Evolutionary conservation across 257 asterid genomes (phyloP).

Genomic region (Rehmannia glutinosa): DNA sequence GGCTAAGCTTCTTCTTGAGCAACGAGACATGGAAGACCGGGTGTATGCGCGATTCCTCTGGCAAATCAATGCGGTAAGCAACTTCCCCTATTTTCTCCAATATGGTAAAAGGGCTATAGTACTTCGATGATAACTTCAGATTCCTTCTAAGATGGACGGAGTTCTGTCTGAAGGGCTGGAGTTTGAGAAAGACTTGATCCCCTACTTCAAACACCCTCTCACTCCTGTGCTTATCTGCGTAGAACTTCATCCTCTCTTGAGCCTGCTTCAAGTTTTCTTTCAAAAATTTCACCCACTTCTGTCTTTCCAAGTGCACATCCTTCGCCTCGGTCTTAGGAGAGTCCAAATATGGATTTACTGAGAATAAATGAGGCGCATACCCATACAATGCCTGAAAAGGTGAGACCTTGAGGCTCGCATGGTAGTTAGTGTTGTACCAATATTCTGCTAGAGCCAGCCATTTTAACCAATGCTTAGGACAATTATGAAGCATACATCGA

Average conservation of each 20-base stretch:
- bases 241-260: background rate
- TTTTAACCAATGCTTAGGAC: background rate
- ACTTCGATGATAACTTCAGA: background rate
- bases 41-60: too few relatives aligned
- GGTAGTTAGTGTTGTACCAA: background rate
- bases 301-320: background rate
- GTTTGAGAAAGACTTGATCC: background rate
- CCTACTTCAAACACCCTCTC: background rate
- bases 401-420: background rate
- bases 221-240: background rate
- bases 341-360: background rate
- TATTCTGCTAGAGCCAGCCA: background rate
- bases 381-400: background rate
- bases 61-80: too few relatives aligned
- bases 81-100: too few relatives aligned
- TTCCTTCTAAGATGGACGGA: background rate
- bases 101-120: too few relatives aligned
- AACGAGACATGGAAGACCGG: too few relatives aligned
- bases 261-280: background rate
- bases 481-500: background rate
- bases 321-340: background rate
- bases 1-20: too few relatives aligned
- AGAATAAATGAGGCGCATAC: background rate
- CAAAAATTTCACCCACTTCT: too few relatives aligned
- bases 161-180: background rate